These are phyloP conservation scores for Mycosarcoma mackinlayi DNA, from an alignment of 1,284 basidiomycete species.

Conservation along the genomic window DNA sequence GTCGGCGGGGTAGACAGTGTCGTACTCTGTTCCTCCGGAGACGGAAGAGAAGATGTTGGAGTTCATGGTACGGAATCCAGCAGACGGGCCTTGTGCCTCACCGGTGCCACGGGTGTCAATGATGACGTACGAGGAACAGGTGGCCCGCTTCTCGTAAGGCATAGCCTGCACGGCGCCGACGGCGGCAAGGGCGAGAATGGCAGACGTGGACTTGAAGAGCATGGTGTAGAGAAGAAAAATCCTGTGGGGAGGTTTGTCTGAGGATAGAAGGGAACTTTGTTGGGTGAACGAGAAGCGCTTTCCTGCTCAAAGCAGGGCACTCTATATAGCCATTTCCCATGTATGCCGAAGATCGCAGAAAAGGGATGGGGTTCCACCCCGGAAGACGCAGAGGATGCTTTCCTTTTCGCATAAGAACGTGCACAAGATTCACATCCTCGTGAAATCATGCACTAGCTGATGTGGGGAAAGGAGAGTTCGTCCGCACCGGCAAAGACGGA, in stretches of 20 bases:
- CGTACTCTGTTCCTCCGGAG: slow-evolving; percentile 50
- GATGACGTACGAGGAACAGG: slow-evolving; percentile 44
- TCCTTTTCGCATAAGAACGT: too few relatives aligned
- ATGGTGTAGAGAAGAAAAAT: slow-evolving; percentile 1
- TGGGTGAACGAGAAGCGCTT: neutral
- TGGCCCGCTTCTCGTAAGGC: slow-evolving; percentile 24
- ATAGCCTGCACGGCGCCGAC: slow-evolving; percentile 16
- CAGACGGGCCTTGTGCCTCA: slow-evolving; percentile 62
- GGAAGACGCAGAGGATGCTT: too few relatives aligned
- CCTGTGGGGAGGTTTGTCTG: neutral
- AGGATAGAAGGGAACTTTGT: neutral
- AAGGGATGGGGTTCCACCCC: too few relatives aligned
- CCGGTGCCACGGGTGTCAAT: slow-evolving; percentile 66
- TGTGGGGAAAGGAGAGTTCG: too few relatives aligned
- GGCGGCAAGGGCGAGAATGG: slow-evolving; percentile 14
- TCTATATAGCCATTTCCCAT: too few relatives aligned
- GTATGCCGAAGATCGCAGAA: too few relatives aligned
- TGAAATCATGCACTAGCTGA: too few relatives aligned
- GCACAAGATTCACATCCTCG: too few relatives aligned
- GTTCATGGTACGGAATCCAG: slow-evolving; percentile 54
- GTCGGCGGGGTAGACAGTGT: slow-evolving; percentile 64
- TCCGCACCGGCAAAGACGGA: too few relatives aligned
- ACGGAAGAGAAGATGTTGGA: slow-evolving; percentile 27
- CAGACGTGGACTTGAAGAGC: slow-evolving; percentile 20
- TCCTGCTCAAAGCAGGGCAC: too few relatives aligned